Evolutionary conservation across 495 filamentous ascomycete genomes (phyloP), one percentile per base, ranked within the genome.

Genomic region (Xylaria cubensis): DNA sequence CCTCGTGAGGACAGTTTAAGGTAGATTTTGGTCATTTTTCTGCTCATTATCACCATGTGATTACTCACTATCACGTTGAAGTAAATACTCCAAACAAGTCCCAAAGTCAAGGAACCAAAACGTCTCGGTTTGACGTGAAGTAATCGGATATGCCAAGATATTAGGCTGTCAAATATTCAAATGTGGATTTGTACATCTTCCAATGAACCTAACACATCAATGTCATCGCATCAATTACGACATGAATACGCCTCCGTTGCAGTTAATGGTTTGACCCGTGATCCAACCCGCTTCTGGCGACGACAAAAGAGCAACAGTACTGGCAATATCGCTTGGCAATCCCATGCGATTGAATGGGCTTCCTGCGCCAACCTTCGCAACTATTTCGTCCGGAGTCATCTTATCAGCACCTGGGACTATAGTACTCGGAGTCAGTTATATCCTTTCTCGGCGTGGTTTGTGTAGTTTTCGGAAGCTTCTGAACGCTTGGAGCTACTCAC

Each of bases 271-370:
- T 84, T 80, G 77, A 84, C 88, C 88, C 78, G 89, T 91, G 70
- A 91, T 83, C 89, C 89, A 91, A 75, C 87, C 86, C 70, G 86
- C 86, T 63, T 87, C 89, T 17, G 82, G 84, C 64, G 83, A 85
- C 36, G 83, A 84, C 71, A 90, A 74, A 73, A 90, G 87, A 13
- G 42, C 41, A 1, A 64, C 53, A 21, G 44, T 55, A 55, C 46
- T 34, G 7, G 69, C 89, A 71, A 91, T 86, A 76, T 91, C 89
- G 48, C 82, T 82, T 0, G 89, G 87, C 42, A 85, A 73, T 36
- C 85, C 89, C 72, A 86, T 86, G 61, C 89, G 82, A 62, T 84
- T 83, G 58, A 90, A 74, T 53, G 88, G 89, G 73, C 75, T 78
- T 63, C 75, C 78, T 2, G 82, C 82, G 70, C 85, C 67, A 0